Base-by-base conservation (phyloP, 2,329 filamentous ascomycete species). In the Tolypocladium guangdongense region DNA sequence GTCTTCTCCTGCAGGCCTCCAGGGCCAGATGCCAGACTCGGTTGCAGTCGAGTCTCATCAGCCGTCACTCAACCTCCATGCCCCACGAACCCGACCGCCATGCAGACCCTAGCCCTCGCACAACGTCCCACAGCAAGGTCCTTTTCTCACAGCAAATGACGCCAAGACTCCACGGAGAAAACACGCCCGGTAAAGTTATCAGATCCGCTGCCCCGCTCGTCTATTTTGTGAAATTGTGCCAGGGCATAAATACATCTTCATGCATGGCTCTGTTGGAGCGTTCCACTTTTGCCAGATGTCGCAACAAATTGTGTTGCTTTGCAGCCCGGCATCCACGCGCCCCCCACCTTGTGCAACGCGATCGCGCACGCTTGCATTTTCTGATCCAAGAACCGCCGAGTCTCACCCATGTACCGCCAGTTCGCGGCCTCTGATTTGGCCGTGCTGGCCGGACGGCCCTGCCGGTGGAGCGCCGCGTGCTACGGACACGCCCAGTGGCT, bases 171-270 rank as follows among this genome's bases (percentile, higher is more conserved):
- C 32, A 5, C 11, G 11, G 24, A 14, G 5, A 11, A n/a, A 46
- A 16, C 14, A n/a, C 16, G n/a, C 50, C 30, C 6, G n/a, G 37
- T 45, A 45, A 20, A 51, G 37, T 45, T 45, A 53, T 50, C 45
- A 39, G 52, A 50, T 50, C 47, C 52, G 46, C 52, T 18, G 16
- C 41, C 35, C 36, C 52, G 35, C 48, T 27, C 47, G n/a, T n/a
- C n/a, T n/a, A n/a, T n/a, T n/a, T n/a, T n/a, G n/a, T n/a, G n/a
- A n/a, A n/a, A n/a, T n/a, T n/a, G n/a, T n/a, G n/a, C n/a, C n/a
- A n/a, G n/a, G n/a, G n/a, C n/a, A n/a, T n/a, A n/a, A n/a, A n/a
- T n/a, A n/a, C n/a, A n/a, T n/a, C n/a, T n/a, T n/a, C n/a, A n/a
- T n/a, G n/a, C n/a, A n/a, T n/a, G n/a, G n/a, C n/a, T n/a, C n/a